Conservation (phyloP, 768 basidiomycete genomes). For the Mycena albidolilacea region DNA sequence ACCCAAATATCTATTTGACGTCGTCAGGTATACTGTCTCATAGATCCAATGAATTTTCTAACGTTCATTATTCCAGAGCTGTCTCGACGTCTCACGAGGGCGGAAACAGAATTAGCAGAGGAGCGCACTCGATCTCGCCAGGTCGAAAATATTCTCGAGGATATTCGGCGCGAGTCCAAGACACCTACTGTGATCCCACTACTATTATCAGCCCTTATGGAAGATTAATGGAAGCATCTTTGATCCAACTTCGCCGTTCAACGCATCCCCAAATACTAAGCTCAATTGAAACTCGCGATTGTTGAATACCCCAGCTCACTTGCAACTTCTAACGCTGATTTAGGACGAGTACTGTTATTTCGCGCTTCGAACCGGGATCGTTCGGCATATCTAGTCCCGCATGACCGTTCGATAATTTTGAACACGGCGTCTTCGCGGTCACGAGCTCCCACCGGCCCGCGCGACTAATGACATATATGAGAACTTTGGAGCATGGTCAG, state of each 20-base stretch:
- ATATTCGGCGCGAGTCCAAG: slow-evolving; percentile 28
- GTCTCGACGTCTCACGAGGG: slow-evolving; percentile 1
- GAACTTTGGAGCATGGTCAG: slow-evolving; percentile 5
- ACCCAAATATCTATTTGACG: slow-evolving; percentile 20
- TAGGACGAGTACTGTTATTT: not conserved
- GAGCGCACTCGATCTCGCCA: slow-evolving; percentile 15
- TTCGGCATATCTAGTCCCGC: not conserved
- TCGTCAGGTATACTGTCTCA: slow-evolving; percentile 11
- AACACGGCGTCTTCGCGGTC: slow-evolving; percentile 13
- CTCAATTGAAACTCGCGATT: no score
- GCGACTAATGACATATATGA: slow-evolving; percentile 10
- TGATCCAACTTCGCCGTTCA: not conserved
- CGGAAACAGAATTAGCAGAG: slow-evolving; percentile 10
- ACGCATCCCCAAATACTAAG: no score
- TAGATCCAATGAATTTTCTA: not conserved
- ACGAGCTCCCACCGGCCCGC: slow-evolving; percentile 34
- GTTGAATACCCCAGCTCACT: no score
- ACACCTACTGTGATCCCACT: slow-evolving; percentile 24
- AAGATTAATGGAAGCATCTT: not conserved
- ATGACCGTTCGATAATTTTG: not conserved
- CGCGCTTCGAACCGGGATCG: not conserved
- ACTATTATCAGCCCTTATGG: slow-evolving; percentile 4
- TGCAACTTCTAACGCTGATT: no score
- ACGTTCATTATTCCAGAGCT: slow-evolving; percentile 9
- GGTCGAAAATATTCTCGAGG: slow-evolving; percentile 8